These are phyloP conservation scores for Lotmaria passim DNA, from an alignment of 208 protist species.

Conservation along the genomic window DNA sequence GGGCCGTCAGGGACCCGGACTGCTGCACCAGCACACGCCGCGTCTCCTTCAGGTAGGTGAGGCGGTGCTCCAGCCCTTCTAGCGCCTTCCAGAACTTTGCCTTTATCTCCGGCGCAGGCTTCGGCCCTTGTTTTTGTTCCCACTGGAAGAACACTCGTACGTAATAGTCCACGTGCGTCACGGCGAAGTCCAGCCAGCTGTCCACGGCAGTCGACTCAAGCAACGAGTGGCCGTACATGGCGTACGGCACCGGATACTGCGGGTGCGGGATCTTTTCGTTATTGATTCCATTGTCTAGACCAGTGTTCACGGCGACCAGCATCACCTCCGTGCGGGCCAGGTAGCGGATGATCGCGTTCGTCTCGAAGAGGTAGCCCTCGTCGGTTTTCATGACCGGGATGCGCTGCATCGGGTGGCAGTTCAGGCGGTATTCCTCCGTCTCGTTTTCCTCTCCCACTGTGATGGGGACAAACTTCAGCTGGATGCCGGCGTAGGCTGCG, in stretches of 20 bases:
- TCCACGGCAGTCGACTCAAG: constrained; percentile 73
- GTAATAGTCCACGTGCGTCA: constrained; percentile 53
- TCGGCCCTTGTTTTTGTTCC: constrained; percentile 22
- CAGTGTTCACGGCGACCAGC: constrained; percentile 32
- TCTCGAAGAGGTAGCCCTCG: constrained; percentile 85
- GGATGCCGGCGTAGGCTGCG: constrained; percentile 69
- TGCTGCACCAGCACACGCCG: constrained; percentile 37
- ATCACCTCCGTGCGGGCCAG: constrained; percentile 63
- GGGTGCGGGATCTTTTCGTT: constrained; percentile 53
- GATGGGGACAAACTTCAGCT: constrained; percentile 63
- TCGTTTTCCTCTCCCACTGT: constrained; percentile 54
- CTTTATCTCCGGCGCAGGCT: constrained; percentile 18
- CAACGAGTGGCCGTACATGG: constrained; percentile 71
- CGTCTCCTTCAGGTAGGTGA: constrained; percentile 41
- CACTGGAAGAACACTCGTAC: constrained; percentile 19
- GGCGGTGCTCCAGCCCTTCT: constrained; percentile 50
- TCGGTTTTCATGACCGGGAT: constrained; percentile 72
- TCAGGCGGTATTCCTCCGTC: constrained; percentile 61
- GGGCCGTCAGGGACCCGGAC: constrained; percentile 34
- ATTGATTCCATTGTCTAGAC: constrained; percentile 15
- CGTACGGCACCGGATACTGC: constrained; percentile 64
- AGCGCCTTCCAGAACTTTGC: constrained; percentile 40
- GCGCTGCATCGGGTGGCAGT: constrained; percentile 71
- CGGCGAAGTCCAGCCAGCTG: constrained; percentile 80
- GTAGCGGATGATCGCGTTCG: constrained; percentile 79